Evolutionary conservation across 164 flowering plant species (phyloP).

Genomic region (Vitis rupestris): DNA sequence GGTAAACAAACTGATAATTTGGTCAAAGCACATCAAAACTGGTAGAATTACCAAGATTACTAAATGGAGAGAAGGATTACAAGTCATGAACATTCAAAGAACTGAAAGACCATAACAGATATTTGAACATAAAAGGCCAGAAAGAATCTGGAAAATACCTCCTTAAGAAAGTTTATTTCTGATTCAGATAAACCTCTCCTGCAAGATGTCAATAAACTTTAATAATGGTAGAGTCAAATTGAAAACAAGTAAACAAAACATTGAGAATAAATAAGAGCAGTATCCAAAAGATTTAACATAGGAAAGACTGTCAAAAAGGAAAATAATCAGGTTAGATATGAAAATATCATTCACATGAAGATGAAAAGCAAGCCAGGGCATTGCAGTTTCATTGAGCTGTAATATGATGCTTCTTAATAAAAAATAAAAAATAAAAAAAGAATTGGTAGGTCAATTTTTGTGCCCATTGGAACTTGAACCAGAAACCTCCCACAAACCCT

Average conservation of each 20-base stretch:
- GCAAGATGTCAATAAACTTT: constrained; percentile 17
- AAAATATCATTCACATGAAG: too few species aligned
- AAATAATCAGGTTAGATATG: too few species aligned
- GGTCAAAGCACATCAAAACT: not conserved
- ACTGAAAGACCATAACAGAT: not conserved
- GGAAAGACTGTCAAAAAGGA: too few species aligned
- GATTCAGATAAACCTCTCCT: constrained; percentile 95
- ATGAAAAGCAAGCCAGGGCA: too few species aligned
- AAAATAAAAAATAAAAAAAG: too few species aligned
- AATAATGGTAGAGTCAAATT: constrained; percentile 1
- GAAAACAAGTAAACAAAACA: not conserved
- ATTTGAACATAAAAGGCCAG: not conserved
- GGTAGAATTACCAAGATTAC: not conserved
- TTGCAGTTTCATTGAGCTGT: too few species aligned
- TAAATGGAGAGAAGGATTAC: not conserved
- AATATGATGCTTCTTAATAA: too few species aligned
- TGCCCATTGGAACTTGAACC: too few species aligned
- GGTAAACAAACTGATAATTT: not conserved
- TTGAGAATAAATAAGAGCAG: not conserved
- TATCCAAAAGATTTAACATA: not conserved
- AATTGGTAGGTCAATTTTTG: too few species aligned
- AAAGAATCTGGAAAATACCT: constrained; percentile 43
- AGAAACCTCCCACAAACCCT: too few species aligned
- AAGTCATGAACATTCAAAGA: not conserved
- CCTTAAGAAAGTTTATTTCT: constrained; percentile 70